Percentiles rank a stretch among this genome's conserved stretches.
phyloP scores from a whole-genome alignment of 2,329 filamentous ascomycete species.

The Colletotrichum shisoi region DNA sequence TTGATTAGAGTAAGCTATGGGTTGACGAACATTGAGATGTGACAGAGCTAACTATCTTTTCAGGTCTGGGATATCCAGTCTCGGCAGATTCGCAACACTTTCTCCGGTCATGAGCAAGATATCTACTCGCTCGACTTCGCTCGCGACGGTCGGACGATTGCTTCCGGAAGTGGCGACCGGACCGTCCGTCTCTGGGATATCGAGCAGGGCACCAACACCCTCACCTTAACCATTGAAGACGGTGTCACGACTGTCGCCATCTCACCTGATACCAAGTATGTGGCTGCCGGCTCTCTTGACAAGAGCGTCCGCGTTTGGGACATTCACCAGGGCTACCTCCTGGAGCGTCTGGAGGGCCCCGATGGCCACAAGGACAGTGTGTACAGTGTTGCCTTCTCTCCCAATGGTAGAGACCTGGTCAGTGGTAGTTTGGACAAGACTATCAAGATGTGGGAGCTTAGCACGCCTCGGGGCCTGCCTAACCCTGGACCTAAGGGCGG shows the following conservation, averaged over 20 bases:
- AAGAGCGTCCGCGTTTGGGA: constrained; percentile 99
- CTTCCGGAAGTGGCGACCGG: constrained; percentile 91
- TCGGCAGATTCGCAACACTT: constrained; percentile 87
- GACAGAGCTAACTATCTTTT: constrained; percentile 34
- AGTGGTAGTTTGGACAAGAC: constrained; percentile 96
- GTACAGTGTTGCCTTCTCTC: constrained; percentile 95
- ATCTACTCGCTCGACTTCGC: constrained; percentile 98
- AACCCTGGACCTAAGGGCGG: constrained; percentile 79
- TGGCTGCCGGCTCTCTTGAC: constrained; percentile 93
- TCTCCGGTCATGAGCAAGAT: constrained; percentile 97
- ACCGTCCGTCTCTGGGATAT: constrained; percentile 98
- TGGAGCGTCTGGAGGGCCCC: constrained; percentile 90
- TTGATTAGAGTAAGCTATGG: constrained; percentile 79
- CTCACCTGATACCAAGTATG: constrained; percentile 91
- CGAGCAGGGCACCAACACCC: constrained; percentile 79
- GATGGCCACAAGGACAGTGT: constrained; percentile 97
- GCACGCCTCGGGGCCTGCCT: constrained; percentile 71
- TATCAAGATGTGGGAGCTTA: constrained; percentile 99
- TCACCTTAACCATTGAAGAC: constrained; percentile 92
- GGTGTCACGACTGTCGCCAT: constrained; percentile 98
- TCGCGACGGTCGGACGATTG: constrained; percentile 90
- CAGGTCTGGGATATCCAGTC: constrained; percentile 93
- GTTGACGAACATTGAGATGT: background rate
- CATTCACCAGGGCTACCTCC: constrained; percentile 81
- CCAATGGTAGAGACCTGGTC: constrained; percentile 90